Evolutionary conservation across 2,329 filamentous ascomycete species (phyloP).

Genomic region (Ceratocystis diversiconidia): DNA sequence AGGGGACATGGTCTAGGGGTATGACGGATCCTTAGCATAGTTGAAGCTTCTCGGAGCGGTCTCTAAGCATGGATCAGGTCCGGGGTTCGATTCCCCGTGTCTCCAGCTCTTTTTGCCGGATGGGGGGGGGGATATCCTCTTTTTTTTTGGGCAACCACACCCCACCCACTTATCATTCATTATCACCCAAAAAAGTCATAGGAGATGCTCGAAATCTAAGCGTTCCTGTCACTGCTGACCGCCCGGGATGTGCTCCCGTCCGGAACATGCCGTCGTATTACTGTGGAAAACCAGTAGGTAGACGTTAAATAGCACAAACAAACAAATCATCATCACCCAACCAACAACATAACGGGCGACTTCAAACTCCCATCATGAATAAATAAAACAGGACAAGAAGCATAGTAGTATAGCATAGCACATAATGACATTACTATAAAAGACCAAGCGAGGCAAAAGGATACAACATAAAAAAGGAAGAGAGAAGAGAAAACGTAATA

Average conservation of each 20-base stretch:
- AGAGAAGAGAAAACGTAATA: neutral
- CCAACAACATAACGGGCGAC: neutral
- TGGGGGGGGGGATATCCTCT: neutral
- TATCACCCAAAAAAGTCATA: too few relatives aligned
- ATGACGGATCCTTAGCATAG: slow-evolving; percentile 13
- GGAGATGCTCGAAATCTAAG: too few relatives aligned
- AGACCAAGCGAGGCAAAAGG: neutral
- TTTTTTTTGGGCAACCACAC: neutral
- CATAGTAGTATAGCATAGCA: neutral
- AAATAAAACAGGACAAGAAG: neutral
- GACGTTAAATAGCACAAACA: too few relatives aligned
- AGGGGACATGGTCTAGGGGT: slow-evolving; percentile 12
- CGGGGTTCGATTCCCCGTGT: slow-evolving; percentile 19
- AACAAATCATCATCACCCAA: neutral
- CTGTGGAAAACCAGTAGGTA: too few relatives aligned
- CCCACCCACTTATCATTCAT: too few relatives aligned
- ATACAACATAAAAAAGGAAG: neutral
- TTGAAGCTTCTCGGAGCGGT: neutral
- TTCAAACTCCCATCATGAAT: neutral
- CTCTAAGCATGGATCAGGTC: slow-evolving; percentile 17
- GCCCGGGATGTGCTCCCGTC: too few relatives aligned
- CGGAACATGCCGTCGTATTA: too few relatives aligned
- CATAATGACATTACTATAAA: neutral
- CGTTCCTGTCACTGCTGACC: neutral
- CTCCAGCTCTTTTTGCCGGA: slow-evolving; percentile 6